A percentile compares a stretch with the other conserved stretches of the same genome.
Conservation (phyloP, 305 asterid species). For the Solanum chacoense region DNA sequence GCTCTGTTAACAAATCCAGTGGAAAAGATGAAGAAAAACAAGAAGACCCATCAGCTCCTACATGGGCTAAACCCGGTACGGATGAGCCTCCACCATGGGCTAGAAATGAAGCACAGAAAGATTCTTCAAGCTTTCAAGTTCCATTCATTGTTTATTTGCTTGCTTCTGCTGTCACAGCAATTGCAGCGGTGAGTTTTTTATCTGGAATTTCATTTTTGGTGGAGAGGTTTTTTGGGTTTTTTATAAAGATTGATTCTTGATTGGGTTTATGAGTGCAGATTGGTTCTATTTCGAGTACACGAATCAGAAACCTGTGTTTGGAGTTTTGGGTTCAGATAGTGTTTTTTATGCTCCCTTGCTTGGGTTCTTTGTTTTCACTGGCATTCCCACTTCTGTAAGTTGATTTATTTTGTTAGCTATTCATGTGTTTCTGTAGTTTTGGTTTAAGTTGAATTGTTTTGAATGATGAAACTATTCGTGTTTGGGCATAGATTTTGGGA, state of each 20-base stretch:
- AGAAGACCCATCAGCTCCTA: slow-evolving; percentile 53
- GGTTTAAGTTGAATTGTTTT: neutral
- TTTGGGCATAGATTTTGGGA: neutral
- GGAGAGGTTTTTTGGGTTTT: neutral
- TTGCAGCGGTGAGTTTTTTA: slow-evolving; percentile 65
- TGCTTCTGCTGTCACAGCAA: slow-evolving; percentile 82
- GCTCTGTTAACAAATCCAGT: slow-evolving; percentile 36
- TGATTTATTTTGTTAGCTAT: neutral
- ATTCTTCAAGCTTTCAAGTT: slow-evolving; percentile 36
- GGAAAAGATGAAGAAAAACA: slow-evolving; percentile 12
- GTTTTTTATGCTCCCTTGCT: slow-evolving; percentile 79
- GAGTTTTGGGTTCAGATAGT: slow-evolving; percentile 70
- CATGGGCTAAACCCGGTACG: slow-evolving; percentile 81
- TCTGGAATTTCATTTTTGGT: neutral
- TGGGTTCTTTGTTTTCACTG: slow-evolving; percentile 78
- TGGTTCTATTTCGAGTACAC: slow-evolving; percentile 80
- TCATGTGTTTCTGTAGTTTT: neutral
- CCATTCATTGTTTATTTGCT: slow-evolving; percentile 82
- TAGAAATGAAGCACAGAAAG: slow-evolving; percentile 53
- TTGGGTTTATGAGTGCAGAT: slow-evolving; percentile 40
- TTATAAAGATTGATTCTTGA: neutral
- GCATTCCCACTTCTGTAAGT: slow-evolving; percentile 77
- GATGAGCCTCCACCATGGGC: slow-evolving; percentile 96
- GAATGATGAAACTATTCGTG: neutral
- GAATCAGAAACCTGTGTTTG: slow-evolving; percentile 78